Evolutionary conservation across 768 basidiomycete genomes (phyloP).

Genomic region (Xerocomus spinulosus): DNA sequence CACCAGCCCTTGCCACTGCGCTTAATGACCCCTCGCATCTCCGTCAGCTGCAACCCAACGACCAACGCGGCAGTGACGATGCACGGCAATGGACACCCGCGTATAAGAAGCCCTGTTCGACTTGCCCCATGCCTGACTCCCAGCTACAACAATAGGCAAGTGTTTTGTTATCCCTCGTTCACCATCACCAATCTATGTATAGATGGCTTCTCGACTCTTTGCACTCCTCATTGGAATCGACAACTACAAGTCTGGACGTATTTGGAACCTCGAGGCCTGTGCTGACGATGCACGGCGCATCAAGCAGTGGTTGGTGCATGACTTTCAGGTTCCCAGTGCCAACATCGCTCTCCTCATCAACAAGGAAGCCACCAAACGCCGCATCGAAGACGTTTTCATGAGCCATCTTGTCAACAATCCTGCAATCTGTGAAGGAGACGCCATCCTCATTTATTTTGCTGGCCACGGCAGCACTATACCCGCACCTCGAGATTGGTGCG

Average conservation of each 20-base stretch:
- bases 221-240: conserved; percentile 68
- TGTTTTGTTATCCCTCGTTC: neutral
- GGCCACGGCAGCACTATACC: conserved; percentile 62
- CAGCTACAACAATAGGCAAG: conserved; percentile 9
- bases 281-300: conserved; percentile 60
- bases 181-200: conserved; percentile 10
- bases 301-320: conserved; percentile 51
- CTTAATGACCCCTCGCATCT: conserved; percentile 17
- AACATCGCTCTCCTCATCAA: conserved; percentile 57
- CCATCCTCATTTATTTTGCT: conserved; percentile 66
- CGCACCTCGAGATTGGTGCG: conserved; percentile 60
- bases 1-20: conserved; percentile 7
- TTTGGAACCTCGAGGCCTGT: conserved; percentile 66
- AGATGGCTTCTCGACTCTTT: conserved; percentile 49
- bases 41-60: conserved; percentile 11
- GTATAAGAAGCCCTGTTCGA: conserved; percentile 15
- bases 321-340: conserved; percentile 52
- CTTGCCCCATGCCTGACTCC: neutral
- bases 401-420: conserved; percentile 60
- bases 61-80: conserved; percentile 4
- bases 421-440: conserved; percentile 54
- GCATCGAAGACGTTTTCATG: conserved; percentile 59
- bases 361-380: conserved; percentile 53
- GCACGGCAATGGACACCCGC: conserved; percentile 9
- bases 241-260: conserved; percentile 56